phyloP scores from a whole-genome alignment of 148 eudicot species.

The Fallopia convolvulus region DNA sequence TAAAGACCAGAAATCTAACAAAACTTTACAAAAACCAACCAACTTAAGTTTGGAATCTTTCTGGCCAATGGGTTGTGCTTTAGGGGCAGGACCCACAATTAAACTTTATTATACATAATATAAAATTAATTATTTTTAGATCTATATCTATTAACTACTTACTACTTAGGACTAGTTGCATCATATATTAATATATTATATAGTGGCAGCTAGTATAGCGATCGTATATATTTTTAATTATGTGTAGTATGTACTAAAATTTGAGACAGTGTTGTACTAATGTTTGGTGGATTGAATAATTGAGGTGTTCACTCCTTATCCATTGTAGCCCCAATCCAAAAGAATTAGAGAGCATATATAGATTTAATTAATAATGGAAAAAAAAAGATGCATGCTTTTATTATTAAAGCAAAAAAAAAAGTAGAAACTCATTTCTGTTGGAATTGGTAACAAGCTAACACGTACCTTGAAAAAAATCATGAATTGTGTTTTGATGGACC shows the following conservation, averaged over 20 bases:
- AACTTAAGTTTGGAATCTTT: slow-evolving; percentile 3
- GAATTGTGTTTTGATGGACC: slow-evolving; percentile 1
- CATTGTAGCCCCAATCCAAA: background rate
- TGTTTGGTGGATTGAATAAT: slow-evolving; percentile 3
- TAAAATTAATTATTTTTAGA: background rate
- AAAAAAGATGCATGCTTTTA: background rate
- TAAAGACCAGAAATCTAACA: slow-evolving; percentile 2
- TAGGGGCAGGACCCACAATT: background rate
- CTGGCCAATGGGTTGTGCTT: background rate
- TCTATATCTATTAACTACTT: background rate
- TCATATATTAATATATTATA: background rate
- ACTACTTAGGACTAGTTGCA: background rate
- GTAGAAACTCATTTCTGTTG: background rate
- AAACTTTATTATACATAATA: background rate
- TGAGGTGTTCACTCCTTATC: background rate
- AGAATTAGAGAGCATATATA: background rate
- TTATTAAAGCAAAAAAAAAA: background rate
- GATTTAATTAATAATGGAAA: background rate
- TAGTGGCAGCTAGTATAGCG: background rate
- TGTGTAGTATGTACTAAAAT: background rate
- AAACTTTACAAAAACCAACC: background rate
- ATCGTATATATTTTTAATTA: background rate
- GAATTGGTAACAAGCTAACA: background rate
- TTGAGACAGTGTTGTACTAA: background rate
- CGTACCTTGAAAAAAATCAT: background rate